Base-by-base conservation (phyloP, 306 rosid genomes). In the Astragalus glycyphyllos region DNA sequence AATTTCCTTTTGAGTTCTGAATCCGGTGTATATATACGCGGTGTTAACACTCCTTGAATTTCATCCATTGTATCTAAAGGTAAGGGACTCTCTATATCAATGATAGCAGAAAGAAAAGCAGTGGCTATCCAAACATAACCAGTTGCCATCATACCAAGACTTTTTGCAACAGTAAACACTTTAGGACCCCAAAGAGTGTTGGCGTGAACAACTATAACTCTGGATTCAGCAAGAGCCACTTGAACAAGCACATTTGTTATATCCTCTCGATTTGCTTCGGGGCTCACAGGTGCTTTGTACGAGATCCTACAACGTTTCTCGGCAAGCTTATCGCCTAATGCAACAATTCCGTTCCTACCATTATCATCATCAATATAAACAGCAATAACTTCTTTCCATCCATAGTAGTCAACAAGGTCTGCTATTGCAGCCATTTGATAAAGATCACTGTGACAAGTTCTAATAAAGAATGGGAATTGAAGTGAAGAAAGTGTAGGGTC, bases 71-170 rank as follows among this genome's bases (percentile, higher is more conserved):
- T 17, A 62, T 78, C 79, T 20, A 73, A 34, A 69, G 90, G 23
- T 41, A 82, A 51, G n/a, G 96, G 84, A 71, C 77, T 55, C 8
- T 56, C 23, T 16, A 85, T 80, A 60, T 95, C 99, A 34, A 91
- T 62, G 23, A 79, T 2, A 54, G 87, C 79, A 44, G 99, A 73
- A 37, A 95, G 91, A 79, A 91, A 95, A 75, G 58, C 61, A 59
- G 96, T 81, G 37, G 96, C 86, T 68, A 95, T 91, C 99, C 99
- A 95, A 2, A 91, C 99, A 72, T 87, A 91, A 8, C 99, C 97
- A 56, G 88, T 48, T 76, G 67, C 89, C 88, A 88, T 87, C 99
- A 95, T 86, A 45, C 92, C 96, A 55, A 95, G 96, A 78, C 60
- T 32, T 62, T 79, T 80, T 16, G 99, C 99, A 70, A 77, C 90